A percentile compares a stretch with the other conserved stretches of the same genome.
Evolutionary conservation across 2,329 filamentous ascomycete genomes (phyloP).

Genomic region (Fusarium newnesense): DNA sequence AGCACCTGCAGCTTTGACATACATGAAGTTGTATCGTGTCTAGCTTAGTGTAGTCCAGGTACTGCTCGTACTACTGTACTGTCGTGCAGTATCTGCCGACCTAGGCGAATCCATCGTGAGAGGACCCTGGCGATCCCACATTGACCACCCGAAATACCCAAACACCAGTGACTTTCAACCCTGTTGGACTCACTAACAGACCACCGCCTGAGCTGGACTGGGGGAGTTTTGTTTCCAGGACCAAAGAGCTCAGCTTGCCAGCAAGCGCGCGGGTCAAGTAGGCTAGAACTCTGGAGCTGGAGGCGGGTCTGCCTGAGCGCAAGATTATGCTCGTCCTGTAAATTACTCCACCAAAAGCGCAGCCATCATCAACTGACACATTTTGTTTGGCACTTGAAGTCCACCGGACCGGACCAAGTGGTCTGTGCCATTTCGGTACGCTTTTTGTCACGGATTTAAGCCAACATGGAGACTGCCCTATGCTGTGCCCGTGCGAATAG

Average conservation of each 20-base stretch:
- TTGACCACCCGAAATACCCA: constrained; percentile 1
- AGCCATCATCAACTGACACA: constrained; percentile 41
- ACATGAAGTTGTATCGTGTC: constrained; percentile 39
- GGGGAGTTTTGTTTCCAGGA: not conserved
- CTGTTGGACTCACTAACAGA: constrained; percentile 30
- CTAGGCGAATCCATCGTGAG: constrained; percentile 27
- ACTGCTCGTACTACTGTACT: constrained; percentile 15
- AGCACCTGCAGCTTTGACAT: constrained; percentile 43
- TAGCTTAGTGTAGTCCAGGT: constrained; percentile 9
- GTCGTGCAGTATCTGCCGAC: constrained; percentile 6
- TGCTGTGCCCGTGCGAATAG: constrained; percentile 16
- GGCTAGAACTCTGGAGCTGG: constrained; percentile 27
- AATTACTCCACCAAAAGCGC: constrained; percentile 18
- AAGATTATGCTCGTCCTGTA: constrained; percentile 29
- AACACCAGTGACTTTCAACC: constrained; percentile 14
- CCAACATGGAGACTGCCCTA: constrained; percentile 13
- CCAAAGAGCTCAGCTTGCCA: constrained; percentile 12
- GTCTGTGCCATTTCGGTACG: constrained; percentile 35
- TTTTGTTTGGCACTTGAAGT: constrained; percentile 20
- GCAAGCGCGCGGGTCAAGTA: constrained; percentile 7
- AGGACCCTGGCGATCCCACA: constrained; percentile 44
- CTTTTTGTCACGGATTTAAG: constrained; percentile 24
- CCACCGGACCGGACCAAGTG: constrained; percentile 20
- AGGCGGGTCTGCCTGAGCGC: constrained; percentile 30
- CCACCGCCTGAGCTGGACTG: constrained; percentile 14